Conservation (phyloP, 768 basidiomycete genomes). For the Hypsizygus marmoreus region DNA sequence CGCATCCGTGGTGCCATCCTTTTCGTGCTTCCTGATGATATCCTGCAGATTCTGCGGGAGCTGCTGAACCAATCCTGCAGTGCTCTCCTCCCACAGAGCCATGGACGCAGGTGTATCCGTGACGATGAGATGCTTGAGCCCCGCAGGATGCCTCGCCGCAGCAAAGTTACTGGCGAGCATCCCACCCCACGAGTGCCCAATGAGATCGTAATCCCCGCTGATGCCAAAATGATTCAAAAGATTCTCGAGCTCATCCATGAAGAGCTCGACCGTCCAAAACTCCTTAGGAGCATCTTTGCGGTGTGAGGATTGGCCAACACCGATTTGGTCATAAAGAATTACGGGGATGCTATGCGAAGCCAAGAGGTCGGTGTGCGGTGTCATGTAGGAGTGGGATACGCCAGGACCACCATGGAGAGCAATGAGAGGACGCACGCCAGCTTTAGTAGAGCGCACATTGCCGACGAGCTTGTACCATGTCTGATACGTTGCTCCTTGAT, state of each 20-base stretch:
- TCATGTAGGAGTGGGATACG: slow-evolving; percentile 40
- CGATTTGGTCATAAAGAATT: slow-evolving; percentile 55
- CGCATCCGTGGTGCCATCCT: slow-evolving; percentile 18
- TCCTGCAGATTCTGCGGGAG: slow-evolving; percentile 19
- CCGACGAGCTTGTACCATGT: slow-evolving; percentile 19
- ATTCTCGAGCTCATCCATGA: slow-evolving; percentile 56
- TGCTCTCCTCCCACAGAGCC: slow-evolving; percentile 26
- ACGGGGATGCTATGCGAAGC: slow-evolving; percentile 34
- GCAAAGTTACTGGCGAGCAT: slow-evolving; percentile 48
- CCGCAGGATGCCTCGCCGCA: slow-evolving; percentile 35
- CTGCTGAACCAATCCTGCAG: slow-evolving; percentile 8
- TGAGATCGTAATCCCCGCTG: slow-evolving; percentile 38
- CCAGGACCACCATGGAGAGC: slow-evolving; percentile 50
- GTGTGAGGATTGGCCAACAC: slow-evolving; percentile 47
- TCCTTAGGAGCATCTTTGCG: slow-evolving; percentile 39
- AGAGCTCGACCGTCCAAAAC: slow-evolving; percentile 42
- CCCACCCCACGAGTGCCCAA: slow-evolving; percentile 63
- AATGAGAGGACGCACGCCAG: slow-evolving; percentile 32
- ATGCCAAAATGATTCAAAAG: slow-evolving; percentile 45
- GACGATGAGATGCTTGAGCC: slow-evolving; percentile 38
- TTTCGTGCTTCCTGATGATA: slow-evolving; percentile 21
- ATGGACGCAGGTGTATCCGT: slow-evolving; percentile 32
- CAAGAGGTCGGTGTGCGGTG: slow-evolving; percentile 37
- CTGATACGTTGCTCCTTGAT: slow-evolving; percentile 15
- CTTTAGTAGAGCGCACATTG: slow-evolving; percentile 7